Percentiles rank a stretch among this genome's conserved stretches.
phyloP scores from a whole-genome alignment of 768 basidiomycete genomes.

The Podaxis sp. region DNA sequence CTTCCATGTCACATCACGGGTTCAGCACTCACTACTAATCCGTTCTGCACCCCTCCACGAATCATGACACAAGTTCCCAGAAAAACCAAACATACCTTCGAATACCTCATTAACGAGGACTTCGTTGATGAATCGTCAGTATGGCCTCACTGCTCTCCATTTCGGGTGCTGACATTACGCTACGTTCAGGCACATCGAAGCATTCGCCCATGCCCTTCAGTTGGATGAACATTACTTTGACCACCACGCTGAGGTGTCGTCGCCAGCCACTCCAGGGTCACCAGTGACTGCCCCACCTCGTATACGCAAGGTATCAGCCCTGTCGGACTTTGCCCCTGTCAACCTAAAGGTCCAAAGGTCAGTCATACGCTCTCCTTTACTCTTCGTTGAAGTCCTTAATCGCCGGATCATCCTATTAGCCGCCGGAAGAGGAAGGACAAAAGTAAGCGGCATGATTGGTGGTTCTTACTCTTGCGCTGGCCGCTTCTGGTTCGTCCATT shows the following conservation, averaged over 20 bases:
- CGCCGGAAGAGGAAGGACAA: slow-evolving; percentile 36
- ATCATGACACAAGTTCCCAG: slow-evolving; percentile 8
- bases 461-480: slow-evolving; percentile 82
- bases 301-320: slow-evolving; percentile 77
- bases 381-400: neutral
- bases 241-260: slow-evolving; percentile 32
- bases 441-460: slow-evolving; percentile 61
- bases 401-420: neutral
- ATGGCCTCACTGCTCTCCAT: neutral
- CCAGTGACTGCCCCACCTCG: slow-evolving; percentile 39
- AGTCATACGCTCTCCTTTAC: slow-evolving; percentile 14
- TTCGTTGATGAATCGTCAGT: slow-evolving; percentile 75
- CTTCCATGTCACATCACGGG: neutral
- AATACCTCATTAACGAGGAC: slow-evolving; percentile 44
- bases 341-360: slow-evolving; percentile 82
- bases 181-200: slow-evolving; percentile 51
- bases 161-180: slow-evolving; percentile 1
- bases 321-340: slow-evolving; percentile 89
- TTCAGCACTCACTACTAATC: neutral
- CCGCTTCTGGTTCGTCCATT: slow-evolving; percentile 66
- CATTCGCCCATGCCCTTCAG: slow-evolving; percentile 75
- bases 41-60: neutral
- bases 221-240: slow-evolving; percentile 53
- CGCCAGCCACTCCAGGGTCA: slow-evolving; percentile 40
- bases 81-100: slow-evolving; percentile 22